These are phyloP conservation scores for Exophiala sp. DNA, from an alignment of 2,329 filamentous ascomycete genomes.

Conservation along the genomic window DNA sequence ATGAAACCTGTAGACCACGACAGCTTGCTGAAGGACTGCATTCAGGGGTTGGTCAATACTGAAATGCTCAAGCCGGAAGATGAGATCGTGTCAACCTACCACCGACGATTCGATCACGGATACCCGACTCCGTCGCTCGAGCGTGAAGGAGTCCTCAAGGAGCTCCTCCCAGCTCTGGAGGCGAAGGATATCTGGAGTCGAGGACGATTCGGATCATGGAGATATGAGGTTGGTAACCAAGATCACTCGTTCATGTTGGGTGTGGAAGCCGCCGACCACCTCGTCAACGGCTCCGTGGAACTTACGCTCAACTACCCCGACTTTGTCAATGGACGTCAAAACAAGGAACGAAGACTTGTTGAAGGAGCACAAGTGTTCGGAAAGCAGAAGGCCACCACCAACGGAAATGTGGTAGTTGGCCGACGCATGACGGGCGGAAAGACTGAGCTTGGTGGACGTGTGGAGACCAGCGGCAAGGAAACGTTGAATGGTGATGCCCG, in stretches of 20 bases:
- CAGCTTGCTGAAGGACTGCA: constrained; percentile 83
- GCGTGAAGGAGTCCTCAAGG: constrained; percentile 88
- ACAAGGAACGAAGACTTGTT: constrained; percentile 59
- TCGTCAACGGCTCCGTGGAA: constrained; percentile 84
- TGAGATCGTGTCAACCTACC: constrained; percentile 97
- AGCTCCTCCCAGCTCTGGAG: constrained; percentile 90
- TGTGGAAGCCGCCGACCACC: constrained; percentile 87
- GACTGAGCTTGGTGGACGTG: constrained; percentile 24
- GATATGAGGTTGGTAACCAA: constrained; percentile 96
- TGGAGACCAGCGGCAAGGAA: constrained; percentile 19
- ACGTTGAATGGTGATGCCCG: constrained; percentile 13
- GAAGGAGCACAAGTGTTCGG: constrained; percentile 59
- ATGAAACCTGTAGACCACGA: constrained; percentile 90
- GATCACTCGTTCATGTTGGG: constrained; percentile 98
- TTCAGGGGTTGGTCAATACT: constrained; percentile 96
- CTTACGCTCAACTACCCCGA: constrained; percentile 94
- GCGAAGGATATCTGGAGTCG: constrained; percentile 89
- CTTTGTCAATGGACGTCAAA: constrained; percentile 76
- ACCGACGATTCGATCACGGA: constrained; percentile 95
- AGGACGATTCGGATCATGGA: constrained; percentile 96
- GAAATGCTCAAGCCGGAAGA: constrained; percentile 88
- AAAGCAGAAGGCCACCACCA: constrained; percentile 37
- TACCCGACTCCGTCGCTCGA: constrained; percentile 95
- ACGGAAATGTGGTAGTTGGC: constrained; percentile 21
- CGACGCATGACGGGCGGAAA: constrained; percentile 29